Evolutionary conservation across 176 grass and related monocot species (phyloP).

Genomic region (Pontederia crassipes): DNA sequence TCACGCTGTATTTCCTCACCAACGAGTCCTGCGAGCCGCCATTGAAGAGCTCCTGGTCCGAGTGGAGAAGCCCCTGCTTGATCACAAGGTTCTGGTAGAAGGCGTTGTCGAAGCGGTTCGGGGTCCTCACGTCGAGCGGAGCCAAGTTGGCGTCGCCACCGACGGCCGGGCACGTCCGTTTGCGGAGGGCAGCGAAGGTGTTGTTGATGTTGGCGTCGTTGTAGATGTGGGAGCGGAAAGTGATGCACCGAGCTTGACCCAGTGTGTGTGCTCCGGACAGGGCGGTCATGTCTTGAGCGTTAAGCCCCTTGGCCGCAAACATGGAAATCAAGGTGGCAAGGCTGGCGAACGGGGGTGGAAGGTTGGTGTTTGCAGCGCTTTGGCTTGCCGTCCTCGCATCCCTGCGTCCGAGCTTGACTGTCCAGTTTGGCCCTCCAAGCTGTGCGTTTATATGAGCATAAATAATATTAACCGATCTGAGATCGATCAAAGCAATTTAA

Average conservation of each 20-base stretch:
- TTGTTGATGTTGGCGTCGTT: conserved; percentile 29
- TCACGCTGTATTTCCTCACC: conserved; percentile 40
- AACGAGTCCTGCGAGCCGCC: conserved; percentile 34
- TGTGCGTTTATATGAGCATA: background rate
- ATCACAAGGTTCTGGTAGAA: conserved; percentile 47
- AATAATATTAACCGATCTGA: too few species aligned
- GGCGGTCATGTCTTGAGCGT: conserved; percentile 49
- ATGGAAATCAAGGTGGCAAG: conserved; percentile 25
- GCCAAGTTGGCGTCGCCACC: conserved; percentile 21
- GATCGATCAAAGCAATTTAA: too few species aligned
- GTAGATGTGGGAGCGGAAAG: conserved; percentile 37
- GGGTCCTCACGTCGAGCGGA: conserved; percentile 26
- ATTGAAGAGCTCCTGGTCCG: conserved; percentile 74
- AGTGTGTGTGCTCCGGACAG: conserved; percentile 50
- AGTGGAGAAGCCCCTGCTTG: conserved; percentile 49
- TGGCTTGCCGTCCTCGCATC: conserved; percentile 44
- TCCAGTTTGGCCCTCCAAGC: conserved; percentile 50
- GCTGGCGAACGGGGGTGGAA: conserved; percentile 27
- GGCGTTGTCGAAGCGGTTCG: conserved; percentile 32
- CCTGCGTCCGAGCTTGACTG: conserved; percentile 39
- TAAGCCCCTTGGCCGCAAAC: conserved; percentile 44
- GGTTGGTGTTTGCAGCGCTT: conserved; percentile 37
- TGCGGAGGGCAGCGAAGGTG: background rate
- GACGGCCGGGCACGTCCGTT: conserved; percentile 13
- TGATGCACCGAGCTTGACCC: conserved; percentile 27